These are phyloP conservation scores for Gastrolobium villosum DNA, from an alignment of 306 rosid genomes.

Conservation along the genomic window DNA sequence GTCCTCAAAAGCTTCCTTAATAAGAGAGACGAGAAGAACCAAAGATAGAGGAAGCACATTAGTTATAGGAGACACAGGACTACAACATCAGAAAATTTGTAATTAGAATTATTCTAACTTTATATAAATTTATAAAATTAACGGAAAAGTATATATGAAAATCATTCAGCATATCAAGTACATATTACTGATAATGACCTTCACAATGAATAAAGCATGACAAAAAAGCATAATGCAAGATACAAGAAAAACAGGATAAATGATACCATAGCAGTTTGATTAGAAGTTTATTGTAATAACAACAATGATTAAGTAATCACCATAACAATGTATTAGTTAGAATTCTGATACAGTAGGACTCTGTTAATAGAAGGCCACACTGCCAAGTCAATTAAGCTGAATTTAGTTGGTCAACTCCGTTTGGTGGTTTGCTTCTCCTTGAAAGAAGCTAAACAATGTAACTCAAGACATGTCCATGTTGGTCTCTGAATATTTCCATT, in stretches of 20 bases:
- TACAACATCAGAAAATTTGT: conserved; percentile 67
- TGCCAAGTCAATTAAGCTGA: not conserved
- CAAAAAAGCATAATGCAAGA: conserved; percentile 31
- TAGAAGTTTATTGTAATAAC: conserved; percentile 4
- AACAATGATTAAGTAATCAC: not conserved
- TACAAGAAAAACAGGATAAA: conserved; percentile 21
- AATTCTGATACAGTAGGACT: conserved; percentile 27
- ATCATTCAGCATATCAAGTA: conserved; percentile 32
- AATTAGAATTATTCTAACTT: conserved; percentile 35
- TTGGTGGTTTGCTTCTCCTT: not conserved
- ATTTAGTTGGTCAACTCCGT: conserved; percentile 29
- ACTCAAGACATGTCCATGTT: not conserved
- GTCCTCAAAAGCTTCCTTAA: conserved; percentile 97
- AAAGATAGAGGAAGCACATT: conserved; percentile 91
- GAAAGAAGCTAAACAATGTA: conserved; percentile 5
- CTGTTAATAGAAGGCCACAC: not conserved
- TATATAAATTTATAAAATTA: conserved; percentile 7
- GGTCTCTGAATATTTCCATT: not conserved
- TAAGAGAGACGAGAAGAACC: conserved; percentile 88
- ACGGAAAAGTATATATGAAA: conserved; percentile 7
- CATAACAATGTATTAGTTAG: not conserved
- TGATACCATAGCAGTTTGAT: conserved; percentile 24
- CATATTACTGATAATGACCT: conserved; percentile 19
- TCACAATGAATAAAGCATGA: not conserved
- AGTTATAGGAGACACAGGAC: conserved; percentile 96